Percentiles rank a stretch among this genome's conserved stretches.
Evolutionary conservation across 2,329 filamentous ascomycete genomes (phyloP).

Genomic region (Dactylonectria macrodidyma): DNA sequence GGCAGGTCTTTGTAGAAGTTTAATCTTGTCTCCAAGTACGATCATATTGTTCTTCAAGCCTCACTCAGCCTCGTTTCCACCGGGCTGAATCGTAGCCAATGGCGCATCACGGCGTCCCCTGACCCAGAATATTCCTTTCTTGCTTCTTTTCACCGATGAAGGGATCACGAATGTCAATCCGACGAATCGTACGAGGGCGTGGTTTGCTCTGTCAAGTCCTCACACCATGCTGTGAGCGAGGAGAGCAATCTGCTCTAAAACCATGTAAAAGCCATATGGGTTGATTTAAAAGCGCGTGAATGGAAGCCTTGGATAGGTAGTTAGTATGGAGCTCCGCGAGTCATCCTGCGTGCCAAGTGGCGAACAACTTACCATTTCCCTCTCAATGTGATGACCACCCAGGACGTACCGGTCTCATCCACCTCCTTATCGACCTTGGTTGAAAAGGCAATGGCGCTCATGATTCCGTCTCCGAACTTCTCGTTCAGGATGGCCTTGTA

Average conservation of each 20-base stretch:
- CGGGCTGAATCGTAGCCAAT: not conserved
- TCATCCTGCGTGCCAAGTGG: not conserved
- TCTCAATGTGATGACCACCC: slow-evolving; percentile 87
- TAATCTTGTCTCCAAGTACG: slow-evolving; percentile 49
- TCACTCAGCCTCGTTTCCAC: slow-evolving; percentile 1
- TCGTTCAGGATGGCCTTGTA: slow-evolving; percentile 97
- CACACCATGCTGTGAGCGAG: not conserved
- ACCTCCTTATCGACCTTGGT: slow-evolving; percentile 96
- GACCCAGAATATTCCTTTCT: not conserved
- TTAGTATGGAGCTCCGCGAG: slow-evolving; percentile 15
- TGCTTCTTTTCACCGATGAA: not conserved
- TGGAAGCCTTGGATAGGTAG: slow-evolving; percentile 47
- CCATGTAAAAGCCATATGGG: slow-evolving; percentile 8
- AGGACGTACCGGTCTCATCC: slow-evolving; percentile 84
- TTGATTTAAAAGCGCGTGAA: slow-evolving; percentile 50
- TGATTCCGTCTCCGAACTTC: slow-evolving; percentile 95
- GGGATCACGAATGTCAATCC: not conserved
- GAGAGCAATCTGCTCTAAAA: not conserved
- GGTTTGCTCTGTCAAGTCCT: not conserved
- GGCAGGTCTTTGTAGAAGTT: slow-evolving; percentile 41
- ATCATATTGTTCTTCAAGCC: slow-evolving; percentile 42
- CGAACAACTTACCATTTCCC: slow-evolving; percentile 82
- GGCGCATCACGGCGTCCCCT: not conserved
- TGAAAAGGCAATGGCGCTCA: slow-evolving; percentile 94
- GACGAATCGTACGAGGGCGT: not conserved